Conservation (phyloP, 768 basidiomycete species). For the Kwoniella shandongensis region DNA sequence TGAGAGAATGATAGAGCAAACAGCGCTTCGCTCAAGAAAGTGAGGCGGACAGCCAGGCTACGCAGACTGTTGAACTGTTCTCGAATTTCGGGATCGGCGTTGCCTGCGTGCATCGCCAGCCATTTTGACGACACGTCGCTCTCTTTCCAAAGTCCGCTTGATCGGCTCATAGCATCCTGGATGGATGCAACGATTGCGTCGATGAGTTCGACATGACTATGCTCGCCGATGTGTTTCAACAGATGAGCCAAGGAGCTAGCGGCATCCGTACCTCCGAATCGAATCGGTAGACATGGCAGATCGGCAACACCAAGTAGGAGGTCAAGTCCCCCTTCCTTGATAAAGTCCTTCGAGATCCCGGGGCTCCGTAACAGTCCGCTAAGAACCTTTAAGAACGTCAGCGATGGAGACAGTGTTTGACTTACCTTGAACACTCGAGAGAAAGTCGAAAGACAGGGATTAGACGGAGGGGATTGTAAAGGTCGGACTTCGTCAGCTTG, state of each 20-base stretch:
- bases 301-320: conserved; percentile 51
- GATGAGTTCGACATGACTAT: conserved; percentile 31
- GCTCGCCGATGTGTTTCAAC: conserved; percentile 84
- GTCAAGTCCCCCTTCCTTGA: conserved; percentile 53
- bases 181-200: conserved; percentile 11
- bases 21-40: conserved; percentile 83
- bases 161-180: conserved; percentile 41
- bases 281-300: conserved; percentile 82
- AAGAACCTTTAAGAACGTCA: conserved; percentile 63
- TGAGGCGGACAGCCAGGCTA: conserved; percentile 55
- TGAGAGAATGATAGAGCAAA: conserved; percentile 78
- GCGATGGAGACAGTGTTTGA: conserved; percentile 47
- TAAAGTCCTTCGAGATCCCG: conserved; percentile 85
- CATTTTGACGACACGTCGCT: conserved; percentile 11
- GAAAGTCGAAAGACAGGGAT: conserved; percentile 7
- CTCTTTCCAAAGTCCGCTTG: conserved; percentile 52
- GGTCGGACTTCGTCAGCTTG: neutral
- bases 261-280: conserved; percentile 78
- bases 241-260: conserved; percentile 63
- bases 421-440: conserved; percentile 23
- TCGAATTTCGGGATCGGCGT: conserved; percentile 61
- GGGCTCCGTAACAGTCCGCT: conserved; percentile 93
- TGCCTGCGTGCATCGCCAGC: conserved; percentile 52
- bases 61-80: conserved; percentile 61
- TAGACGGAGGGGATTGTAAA: neutral